Evolutionary conservation across 495 filamentous ascomycete species (phyloP), one percentile per base, ranked within the genome.

Genomic region (Thozetella sp.): DNA sequence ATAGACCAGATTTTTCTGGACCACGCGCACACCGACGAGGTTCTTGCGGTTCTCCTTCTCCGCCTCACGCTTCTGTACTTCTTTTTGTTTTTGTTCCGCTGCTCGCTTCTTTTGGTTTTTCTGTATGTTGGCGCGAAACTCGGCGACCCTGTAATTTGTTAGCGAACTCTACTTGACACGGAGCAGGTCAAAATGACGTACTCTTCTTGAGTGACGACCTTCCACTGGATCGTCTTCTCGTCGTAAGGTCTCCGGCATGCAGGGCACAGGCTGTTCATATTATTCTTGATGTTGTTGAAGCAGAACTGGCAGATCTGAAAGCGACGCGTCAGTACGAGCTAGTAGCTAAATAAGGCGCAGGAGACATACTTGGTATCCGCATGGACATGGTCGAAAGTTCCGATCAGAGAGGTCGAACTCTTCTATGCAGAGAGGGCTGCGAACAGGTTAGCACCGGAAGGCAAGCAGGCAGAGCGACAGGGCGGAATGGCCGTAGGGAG

Each of bases 1-100:
- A 69, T 99, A 99, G 60, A 99, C 96, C 30, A 99, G 84, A 64
- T 99, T 99, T 78, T 97, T 97, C 76, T 98, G 96, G 30, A 97
- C 90, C 26, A 99, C 96, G 46, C 96, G 84, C 43, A 99, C 90
- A 50, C 96, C 96, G 30, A 94, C 90, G 17, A 99, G 80, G 70
- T 97, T 96, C 72, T 97, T 97, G 30, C 93, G 89, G 67, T 91
- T 97, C 51, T 95, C 88, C 54, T 90, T 92, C 73, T 99, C 96
- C 61, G 93, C 93, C 76, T 99, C 94, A 54, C 91, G 90, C 66
- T 93, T 97, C 72, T 97, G 93, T 27, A 85, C 91, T 75, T 99
- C 96, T 71, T 97, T 97, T 67, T 96, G 93, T 63, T 91, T 88
- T 55, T 92, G 89, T 56, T 95, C 93, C 22, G 68, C 71, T 23